Base-by-base conservation (phyloP, 306 rosid species). In the Trichosanthes cucumerina region DNA sequence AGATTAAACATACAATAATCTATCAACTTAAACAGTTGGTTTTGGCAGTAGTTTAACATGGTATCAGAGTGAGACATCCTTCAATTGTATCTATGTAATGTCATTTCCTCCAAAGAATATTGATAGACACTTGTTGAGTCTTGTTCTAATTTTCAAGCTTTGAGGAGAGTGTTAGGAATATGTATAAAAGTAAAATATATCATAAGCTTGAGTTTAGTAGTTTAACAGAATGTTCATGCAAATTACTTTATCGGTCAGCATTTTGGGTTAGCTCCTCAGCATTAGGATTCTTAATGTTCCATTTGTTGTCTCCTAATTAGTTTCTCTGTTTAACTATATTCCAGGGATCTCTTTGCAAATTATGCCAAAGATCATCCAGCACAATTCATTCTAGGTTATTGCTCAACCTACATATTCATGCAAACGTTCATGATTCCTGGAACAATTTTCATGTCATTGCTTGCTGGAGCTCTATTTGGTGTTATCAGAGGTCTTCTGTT, bases 361-460 rank as follows among this genome's bases (percentile, higher is more conserved):
- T 96, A 91, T 84, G 96, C 99, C 2, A 80, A 76, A 10, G 85
- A 91, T 63, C 81, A 88, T 57, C 97, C 96, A 6, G 90, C 93
- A 5, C 97, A 87, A 78, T 96, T 96, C 83, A 92, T 92, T 80
- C 87, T 92, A 36, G 97, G 98, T 49, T 96, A 92, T 88, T 96
- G 98, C 86, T 92, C 98, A 38, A 96, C 90, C 2, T 96, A 96
- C 85, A 92, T 96, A 80, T 96, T 96, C 86, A 96, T 96, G 99
- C 99, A 96, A 87, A 92, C 98, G 2, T 96, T 96, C 79, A 96
- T 96, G 98, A 96, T 96, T 86, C 98, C 99, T 0, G 98, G 99
- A 72, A 96, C 99, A 39, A 91, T 96, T 79, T 96, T 96, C 85
- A 90, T 96, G 99, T 96, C 99, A 62, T 86, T 96, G 82, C 88